phyloP scores from a whole-genome alignment of 2,329 filamentous ascomycete genomes.

The Annulohypoxylon truncatum region DNA sequence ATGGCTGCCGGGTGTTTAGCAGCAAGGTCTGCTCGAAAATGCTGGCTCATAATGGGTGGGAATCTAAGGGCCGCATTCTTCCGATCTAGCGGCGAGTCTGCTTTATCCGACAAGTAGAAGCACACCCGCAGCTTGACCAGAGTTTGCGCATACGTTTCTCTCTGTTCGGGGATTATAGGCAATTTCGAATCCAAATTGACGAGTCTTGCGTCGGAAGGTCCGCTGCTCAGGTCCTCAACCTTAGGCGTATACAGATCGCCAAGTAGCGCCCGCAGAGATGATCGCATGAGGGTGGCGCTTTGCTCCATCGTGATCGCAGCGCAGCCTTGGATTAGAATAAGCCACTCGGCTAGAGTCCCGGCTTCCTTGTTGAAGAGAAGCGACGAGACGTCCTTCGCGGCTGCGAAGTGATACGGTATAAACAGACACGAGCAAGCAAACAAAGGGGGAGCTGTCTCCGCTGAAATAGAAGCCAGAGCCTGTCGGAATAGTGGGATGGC shows the following conservation, averaged over 20 bases:
- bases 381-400: conserved; percentile 37
- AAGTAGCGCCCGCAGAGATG: conserved; percentile 35
- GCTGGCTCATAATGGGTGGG: conserved; percentile 19
- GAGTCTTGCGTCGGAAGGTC: conserved; percentile 27
- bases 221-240: conserved; percentile 27
- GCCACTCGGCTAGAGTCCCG: conserved; percentile 42
- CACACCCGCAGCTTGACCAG: conserved; percentile 37
- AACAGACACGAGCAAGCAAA: conserved; percentile 45
- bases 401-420: conserved; percentile 43
- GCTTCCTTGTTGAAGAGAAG: conserved; percentile 42
- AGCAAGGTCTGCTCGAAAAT: conserved; percentile 37
- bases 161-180: conserved; percentile 12
- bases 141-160: conserved; percentile 19
- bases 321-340: conserved; percentile 42
- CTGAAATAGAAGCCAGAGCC: conserved; percentile 29
- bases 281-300: conserved; percentile 21
- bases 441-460: conserved; percentile 36
- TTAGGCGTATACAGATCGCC: conserved; percentile 29
- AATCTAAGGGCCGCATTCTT: conserved; percentile 45
- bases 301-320: conserved; percentile 34
- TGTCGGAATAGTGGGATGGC: conserved; percentile 41
- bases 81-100: conserved; percentile 25
- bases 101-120: conserved; percentile 42
- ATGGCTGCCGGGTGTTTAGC: conserved; percentile 37
- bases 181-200: conserved; percentile 16